phyloP scores from a whole-genome alignment of 176 grass and related monocot species.

The Alloteropsis semialata region DNA sequence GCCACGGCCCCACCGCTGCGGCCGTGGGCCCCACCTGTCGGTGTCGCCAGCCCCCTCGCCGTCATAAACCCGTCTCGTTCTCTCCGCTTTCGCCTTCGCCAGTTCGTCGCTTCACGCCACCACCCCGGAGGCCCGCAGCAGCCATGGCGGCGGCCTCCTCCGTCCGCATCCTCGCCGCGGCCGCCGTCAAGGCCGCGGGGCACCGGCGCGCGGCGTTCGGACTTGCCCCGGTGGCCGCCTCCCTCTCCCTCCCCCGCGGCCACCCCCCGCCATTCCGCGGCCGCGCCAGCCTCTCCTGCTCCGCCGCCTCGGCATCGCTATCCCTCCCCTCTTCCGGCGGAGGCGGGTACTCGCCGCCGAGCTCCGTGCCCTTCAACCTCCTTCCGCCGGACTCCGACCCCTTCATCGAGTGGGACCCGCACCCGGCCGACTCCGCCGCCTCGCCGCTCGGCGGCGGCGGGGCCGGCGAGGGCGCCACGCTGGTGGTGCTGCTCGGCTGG shows the following conservation, averaged over 20 bases:
- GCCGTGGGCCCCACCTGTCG: neutral
- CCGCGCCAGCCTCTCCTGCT: constrained; percentile 23
- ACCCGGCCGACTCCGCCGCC: constrained; percentile 11
- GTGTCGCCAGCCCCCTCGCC: neutral
- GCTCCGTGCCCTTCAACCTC: constrained; percentile 20
- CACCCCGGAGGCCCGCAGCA: neutral
- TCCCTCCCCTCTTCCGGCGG: constrained; percentile 22
- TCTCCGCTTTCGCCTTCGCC: neutral
- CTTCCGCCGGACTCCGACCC: constrained; percentile 42
- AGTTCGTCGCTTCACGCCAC: neutral
- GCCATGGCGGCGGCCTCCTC: constrained; percentile 53
- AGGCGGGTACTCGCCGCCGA: neutral
- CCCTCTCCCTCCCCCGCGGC: constrained; percentile 34
- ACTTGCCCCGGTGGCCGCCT: neutral
- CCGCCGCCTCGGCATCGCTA: constrained; percentile 9
- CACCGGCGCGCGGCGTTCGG: constrained; percentile 5
- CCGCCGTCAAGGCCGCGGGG: constrained; percentile 22
- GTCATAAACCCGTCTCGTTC: neutral
- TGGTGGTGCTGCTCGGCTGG: constrained; percentile 94
- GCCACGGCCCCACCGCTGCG: neutral
- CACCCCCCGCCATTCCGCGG: constrained; percentile 28
- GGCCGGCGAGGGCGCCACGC: constrained; percentile 38
- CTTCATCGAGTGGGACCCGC: constrained; percentile 65
- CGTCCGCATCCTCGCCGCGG: constrained; percentile 40
- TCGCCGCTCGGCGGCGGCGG: constrained; percentile 19